Percentiles rank a stretch among this genome's conserved stretches.
phyloP scores from a whole-genome alignment of 2,329 filamentous ascomycete species.

The Alternaria consortialis region DNA sequence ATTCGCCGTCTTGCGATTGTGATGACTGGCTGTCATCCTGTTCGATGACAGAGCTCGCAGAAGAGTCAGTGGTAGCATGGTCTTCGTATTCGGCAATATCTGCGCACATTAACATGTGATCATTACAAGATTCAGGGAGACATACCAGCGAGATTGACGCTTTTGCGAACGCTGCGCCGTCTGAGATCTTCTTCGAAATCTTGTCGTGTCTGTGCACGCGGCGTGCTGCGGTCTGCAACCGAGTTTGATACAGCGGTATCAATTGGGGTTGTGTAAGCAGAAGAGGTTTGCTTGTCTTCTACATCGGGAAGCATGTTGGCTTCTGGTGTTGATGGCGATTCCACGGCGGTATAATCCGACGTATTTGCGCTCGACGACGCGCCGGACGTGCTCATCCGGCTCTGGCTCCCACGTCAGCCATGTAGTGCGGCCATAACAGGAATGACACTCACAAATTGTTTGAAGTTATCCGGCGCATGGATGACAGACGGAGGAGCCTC shows the following conservation, averaged over 20 bases:
- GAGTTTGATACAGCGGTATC: conserved; percentile 71
- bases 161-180: conserved; percentile 66
- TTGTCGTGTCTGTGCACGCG: conserved; percentile 81
- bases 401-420: conserved; percentile 44
- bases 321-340: conserved; percentile 50
- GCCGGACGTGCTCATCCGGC: conserved; percentile 39
- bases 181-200: conserved; percentile 70
- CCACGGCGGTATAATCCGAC: conserved; percentile 49
- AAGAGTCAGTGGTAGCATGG: conserved; percentile 39
- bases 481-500: conserved; percentile 91
- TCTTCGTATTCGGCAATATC: conserved; percentile 60
- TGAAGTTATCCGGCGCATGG: conserved; percentile 85
- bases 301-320: conserved; percentile 49
- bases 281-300: conserved; percentile 45
- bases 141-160: conserved; percentile 79
- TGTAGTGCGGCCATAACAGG: conserved; percentile 38
- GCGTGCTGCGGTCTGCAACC: conserved; percentile 72
- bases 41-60: conserved; percentile 42
- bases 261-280: conserved; percentile 72
- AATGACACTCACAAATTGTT: conserved; percentile 70
- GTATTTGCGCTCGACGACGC: conserved; percentile 42
- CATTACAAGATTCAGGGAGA: conserved; percentile 18
- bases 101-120: conserved; percentile 34
- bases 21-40: conserved; percentile 45
- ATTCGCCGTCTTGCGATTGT: conserved; percentile 43